Evolutionary conservation across 257 asterid species (phyloP).

Genomic region (Nicotiana tabacum): DNA sequence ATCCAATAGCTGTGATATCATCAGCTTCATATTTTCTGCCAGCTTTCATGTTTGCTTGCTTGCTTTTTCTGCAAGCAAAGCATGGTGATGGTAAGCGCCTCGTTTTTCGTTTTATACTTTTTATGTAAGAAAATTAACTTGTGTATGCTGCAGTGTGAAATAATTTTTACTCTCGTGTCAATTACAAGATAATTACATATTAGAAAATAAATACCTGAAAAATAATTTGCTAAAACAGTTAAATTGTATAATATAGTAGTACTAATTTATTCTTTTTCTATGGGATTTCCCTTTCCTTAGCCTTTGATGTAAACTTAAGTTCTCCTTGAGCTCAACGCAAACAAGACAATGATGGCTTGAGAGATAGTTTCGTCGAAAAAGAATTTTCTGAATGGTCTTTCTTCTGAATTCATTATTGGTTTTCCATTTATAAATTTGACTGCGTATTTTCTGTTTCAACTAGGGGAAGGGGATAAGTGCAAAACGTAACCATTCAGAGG

Average conservation of each 20-base stretch:
- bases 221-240: neutral
- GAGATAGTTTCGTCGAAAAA: neutral
- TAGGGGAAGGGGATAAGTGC: neutral
- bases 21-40: slow-evolving; percentile 25
- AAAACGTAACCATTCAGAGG: neutral
- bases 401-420: neutral
- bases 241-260: too few species aligned
- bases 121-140: neutral
- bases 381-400: neutral
- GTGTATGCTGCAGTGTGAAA: neutral
- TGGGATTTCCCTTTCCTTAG: neutral
- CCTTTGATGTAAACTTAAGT: neutral
- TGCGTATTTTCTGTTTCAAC: neutral
- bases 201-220: neutral
- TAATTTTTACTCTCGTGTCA: neutral
- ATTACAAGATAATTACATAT: neutral
- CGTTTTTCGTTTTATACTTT: neutral
- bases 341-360: neutral
- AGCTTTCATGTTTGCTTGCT: slow-evolving; percentile 13
- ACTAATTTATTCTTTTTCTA: too few species aligned
- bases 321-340: neutral
- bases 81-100: neutral
- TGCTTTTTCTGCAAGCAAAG: slow-evolving; percentile 14
- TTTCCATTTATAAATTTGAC: neutral
- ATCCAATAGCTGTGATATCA: slow-evolving; percentile 20